A percentile compares a stretch with the other conserved stretches of the same genome.
Conservation (phyloP, 2,329 filamentous ascomycete species). For the Curvularia eragrostidis region DNA sequence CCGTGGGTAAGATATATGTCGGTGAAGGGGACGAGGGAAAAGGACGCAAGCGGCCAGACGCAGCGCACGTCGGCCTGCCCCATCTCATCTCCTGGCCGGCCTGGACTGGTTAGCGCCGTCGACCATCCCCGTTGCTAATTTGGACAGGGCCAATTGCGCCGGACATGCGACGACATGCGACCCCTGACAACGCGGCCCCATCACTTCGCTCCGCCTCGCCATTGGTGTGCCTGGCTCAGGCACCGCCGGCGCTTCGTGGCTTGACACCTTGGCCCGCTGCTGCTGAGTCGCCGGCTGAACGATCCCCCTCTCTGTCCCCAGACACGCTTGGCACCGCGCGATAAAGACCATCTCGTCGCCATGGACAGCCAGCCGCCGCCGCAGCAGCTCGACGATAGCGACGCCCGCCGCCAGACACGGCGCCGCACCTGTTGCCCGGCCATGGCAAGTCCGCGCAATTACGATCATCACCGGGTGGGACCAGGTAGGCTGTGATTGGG, state of each 20-base stretch:
- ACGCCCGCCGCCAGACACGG: constrained; percentile 5
- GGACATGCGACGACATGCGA: constrained; percentile 30
- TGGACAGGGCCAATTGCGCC: constrained; percentile 33
- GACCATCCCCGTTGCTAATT: constrained; percentile 35
- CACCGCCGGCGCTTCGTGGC: constrained; percentile 27
- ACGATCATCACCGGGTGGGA: constrained; percentile 35
- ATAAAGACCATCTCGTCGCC: background rate
- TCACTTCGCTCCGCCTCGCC: constrained; percentile 6
- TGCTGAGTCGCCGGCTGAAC: constrained; percentile 6
- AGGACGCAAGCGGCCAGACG: constrained; percentile 33
- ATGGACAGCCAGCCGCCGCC: background rate
- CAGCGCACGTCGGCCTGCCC: constrained; percentile 32
- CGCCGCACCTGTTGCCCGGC: background rate
- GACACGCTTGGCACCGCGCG: constrained; percentile 16
- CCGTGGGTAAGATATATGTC: constrained; percentile 33
- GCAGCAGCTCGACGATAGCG: background rate
- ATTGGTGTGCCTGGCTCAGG: constrained; percentile 46
- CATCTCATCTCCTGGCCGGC: constrained; percentile 34
- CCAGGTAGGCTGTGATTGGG: constrained; percentile 23
- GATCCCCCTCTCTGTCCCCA: background rate
- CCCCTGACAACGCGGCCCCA: constrained; percentile 11
- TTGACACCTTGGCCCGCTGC: constrained; percentile 17
- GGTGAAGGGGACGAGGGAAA: constrained; percentile 36
- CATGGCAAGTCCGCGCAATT: constrained; percentile 37
- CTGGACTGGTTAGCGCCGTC: constrained; percentile 23